phyloP scores from a whole-genome alignment of 257 asterid species.

The Solanum bukasovii region DNA sequence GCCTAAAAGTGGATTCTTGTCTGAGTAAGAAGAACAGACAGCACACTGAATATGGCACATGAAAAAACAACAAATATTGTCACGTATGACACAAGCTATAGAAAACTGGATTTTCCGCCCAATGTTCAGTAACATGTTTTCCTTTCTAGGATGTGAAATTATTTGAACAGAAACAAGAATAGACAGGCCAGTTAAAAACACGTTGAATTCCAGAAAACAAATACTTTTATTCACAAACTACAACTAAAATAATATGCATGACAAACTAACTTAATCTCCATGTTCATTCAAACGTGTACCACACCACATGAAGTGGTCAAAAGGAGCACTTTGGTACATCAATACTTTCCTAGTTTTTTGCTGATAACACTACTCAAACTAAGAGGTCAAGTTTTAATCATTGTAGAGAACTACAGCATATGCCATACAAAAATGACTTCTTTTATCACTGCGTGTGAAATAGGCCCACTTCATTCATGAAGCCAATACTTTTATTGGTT shows the following conservation, averaged over 20 bases:
- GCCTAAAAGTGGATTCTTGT: constrained; percentile 28
- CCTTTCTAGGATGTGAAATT: neutral
- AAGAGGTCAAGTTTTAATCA: neutral
- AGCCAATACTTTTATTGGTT: neutral
- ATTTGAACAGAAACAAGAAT: neutral
- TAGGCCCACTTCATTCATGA: neutral
- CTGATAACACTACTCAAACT: neutral
- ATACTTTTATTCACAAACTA: neutral
- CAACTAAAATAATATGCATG: neutral
- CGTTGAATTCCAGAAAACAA: neutral
- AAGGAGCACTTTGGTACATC: neutral
- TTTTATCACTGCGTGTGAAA: neutral
- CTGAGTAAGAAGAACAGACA: neutral
- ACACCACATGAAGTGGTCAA: neutral
- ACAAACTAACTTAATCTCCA: neutral
- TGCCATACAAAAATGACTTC: neutral
- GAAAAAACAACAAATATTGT: neutral
- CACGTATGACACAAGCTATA: neutral
- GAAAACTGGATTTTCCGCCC: neutral
- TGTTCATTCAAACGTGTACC: neutral
- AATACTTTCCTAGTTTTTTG: neutral
- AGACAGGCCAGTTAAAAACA: neutral
- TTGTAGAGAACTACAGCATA: neutral
- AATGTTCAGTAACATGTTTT: neutral
- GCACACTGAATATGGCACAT: neutral